Base-by-base conservation (phyloP, 2,329 filamentous ascomycete species). In the Colletotrichum echinochloae region DNA sequence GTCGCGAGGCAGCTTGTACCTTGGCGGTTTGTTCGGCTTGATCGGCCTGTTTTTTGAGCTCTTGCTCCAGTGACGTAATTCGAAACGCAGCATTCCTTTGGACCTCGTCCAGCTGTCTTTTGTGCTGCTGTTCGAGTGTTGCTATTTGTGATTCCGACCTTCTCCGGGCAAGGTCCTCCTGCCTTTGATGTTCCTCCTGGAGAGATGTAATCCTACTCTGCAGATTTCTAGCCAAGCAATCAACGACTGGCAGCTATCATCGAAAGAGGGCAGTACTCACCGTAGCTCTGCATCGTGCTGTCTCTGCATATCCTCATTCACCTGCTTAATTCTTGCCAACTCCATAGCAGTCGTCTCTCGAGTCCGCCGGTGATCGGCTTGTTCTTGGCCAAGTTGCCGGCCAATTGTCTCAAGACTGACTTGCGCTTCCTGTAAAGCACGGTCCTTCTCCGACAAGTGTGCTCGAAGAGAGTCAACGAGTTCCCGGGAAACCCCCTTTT, bases 401-500 rank as follows among this genome's bases (percentile, higher is more conserved):
- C 86, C 81, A 14, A 90, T 79, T 5, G 84, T 82, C 11, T 84
- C 79, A 6, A 85, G 75, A 48, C 84, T 82, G 14, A 82, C 80
- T 57, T 87, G 82, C 1, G 81, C 79, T 48, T 86, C 83, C 70
- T 87, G 82, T 33, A 90, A 76, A 1, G 81, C 78, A 39, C 80
- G 81, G 28, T 90, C 90, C 73, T 91, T 94, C 70, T 95, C 91
- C 70, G 92, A 90, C 0, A 97, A 80, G 77, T 98, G 92, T 5
- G 86, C 86, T 60, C 94, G 90, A 39, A 99, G 84, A 1, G 92
- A 91, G 79, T 99, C 96, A 4, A 99, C 93, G 46, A 98, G 84
- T 76, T 98, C 94, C 49, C 95, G 89, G n/a, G 97, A 97, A 46
- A 99, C 92, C 5, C 95, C 95, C 76, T 95, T 95, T 74, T 96